A percentile compares a stretch with the other conserved stretches of the same genome.
phyloP scores from a whole-genome alignment of 2,329 filamentous ascomycete genomes.

The Hirsutella minnesotensis region DNA sequence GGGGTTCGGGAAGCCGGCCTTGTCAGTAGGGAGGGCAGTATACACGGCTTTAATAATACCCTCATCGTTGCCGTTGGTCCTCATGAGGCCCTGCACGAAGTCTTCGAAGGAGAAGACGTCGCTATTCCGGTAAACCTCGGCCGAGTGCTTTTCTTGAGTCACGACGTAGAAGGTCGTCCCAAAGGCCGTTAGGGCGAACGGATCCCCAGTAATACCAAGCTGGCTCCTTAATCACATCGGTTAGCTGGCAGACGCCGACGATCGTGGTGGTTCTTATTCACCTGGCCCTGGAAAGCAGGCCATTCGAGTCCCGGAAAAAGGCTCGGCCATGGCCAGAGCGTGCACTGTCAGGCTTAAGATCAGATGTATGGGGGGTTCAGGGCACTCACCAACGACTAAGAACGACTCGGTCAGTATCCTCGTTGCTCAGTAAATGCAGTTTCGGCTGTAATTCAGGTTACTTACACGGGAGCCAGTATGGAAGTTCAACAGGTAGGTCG shows the following conservation, averaged over 20 bases:
- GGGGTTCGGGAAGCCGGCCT: slow-evolving; percentile 13
- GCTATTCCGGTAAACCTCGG: slow-evolving; percentile 11
- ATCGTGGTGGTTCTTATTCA: slow-evolving; percentile 4
- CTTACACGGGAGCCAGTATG: slow-evolving; percentile 5
- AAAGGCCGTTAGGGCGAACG: slow-evolving; percentile 12
- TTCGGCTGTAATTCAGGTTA: too few species aligned
- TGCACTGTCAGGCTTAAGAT: background rate
- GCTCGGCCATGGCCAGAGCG: slow-evolving; percentile 9
- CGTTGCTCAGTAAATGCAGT: too few species aligned
- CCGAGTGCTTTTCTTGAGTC: slow-evolving; percentile 9
- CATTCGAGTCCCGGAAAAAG: slow-evolving; percentile 12
- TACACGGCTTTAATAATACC: slow-evolving; percentile 9
- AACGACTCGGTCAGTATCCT: too few species aligned
- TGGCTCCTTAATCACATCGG: too few species aligned
- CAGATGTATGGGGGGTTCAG: too few species aligned
- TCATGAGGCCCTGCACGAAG: slow-evolving; percentile 11
- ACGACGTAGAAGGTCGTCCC: slow-evolving; percentile 13
- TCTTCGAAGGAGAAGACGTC: slow-evolving; percentile 12
- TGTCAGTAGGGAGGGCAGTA: slow-evolving; percentile 7
- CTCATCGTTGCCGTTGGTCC: slow-evolving; percentile 9
- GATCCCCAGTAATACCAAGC: slow-evolving; percentile 9
- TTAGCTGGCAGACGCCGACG: slow-evolving; percentile 2
- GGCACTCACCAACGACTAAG: too few species aligned
- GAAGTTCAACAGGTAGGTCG: slow-evolving; percentile 3
- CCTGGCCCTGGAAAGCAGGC: slow-evolving; percentile 9